Conservation (phyloP, 805 yeast genomes). For the Nakazawaea populi region DNA sequence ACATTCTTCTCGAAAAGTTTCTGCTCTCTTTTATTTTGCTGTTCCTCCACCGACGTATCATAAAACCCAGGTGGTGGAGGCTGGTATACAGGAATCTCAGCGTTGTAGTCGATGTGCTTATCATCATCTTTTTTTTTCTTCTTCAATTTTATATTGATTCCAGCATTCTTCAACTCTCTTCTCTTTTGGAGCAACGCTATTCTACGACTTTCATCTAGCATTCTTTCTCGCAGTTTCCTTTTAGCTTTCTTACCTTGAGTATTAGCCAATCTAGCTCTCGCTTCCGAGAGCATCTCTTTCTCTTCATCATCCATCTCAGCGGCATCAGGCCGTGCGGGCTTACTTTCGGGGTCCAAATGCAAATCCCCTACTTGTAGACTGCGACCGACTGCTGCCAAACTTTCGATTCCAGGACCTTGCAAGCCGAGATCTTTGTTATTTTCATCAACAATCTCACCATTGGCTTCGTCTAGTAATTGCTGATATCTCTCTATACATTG, state of each 20-base stretch:
- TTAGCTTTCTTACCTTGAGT: slow-evolving; percentile 95
- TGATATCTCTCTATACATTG: slow-evolving; percentile 85
- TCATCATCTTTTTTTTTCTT: slow-evolving; percentile 46
- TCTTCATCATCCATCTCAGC: slow-evolving; percentile 83
- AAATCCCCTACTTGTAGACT: slow-evolving; percentile 42
- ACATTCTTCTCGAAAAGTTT: slow-evolving; percentile 38
- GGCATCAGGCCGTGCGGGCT: slow-evolving; percentile 77
- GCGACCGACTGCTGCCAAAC: slow-evolving; percentile 20
- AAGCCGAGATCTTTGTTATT: slow-evolving; percentile 25
- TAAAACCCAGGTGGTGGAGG: slow-evolving; percentile 62
- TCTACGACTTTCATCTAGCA: slow-evolving; percentile 72
- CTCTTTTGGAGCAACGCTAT: slow-evolving; percentile 74
- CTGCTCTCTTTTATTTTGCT: slow-evolving; percentile 30
- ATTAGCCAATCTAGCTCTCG: slow-evolving; percentile 83
- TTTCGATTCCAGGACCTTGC: slow-evolving; percentile 48
- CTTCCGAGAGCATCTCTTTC: slow-evolving; percentile 89
- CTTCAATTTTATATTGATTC: slow-evolving; percentile 45
- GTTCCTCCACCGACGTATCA: slow-evolving; percentile 58
- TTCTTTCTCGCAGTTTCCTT: slow-evolving; percentile 78
- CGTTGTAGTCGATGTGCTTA: slow-evolving; percentile 73
- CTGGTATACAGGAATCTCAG: slow-evolving; percentile 76
- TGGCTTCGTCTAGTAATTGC: slow-evolving; percentile 51
- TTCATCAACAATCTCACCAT: slow-evolving; percentile 17
- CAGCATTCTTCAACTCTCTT: slow-evolving; percentile 77
- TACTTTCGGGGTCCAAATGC: slow-evolving; percentile 70